Base-by-base conservation (phyloP, 495 filamentous ascomycete genomes). In the Hypomontagnella submonticulosa region DNA sequence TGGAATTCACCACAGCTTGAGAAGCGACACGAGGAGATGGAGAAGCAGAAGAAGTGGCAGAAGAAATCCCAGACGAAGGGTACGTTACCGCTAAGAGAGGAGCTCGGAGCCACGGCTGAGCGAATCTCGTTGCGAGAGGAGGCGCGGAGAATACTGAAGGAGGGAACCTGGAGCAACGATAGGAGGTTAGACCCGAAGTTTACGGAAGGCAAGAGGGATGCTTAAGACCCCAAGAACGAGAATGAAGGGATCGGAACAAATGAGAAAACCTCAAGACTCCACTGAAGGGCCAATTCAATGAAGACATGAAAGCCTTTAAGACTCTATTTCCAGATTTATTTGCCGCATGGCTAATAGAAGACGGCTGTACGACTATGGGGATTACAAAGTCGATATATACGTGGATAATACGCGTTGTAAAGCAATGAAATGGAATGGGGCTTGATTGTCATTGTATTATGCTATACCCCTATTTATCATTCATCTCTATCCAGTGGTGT, bases 401-500 rank as follows among this genome's bases (percentile, higher is more conserved):
- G 40, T 57, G 36, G 52, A 57, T 41, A 56, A 42, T 41, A 59
- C 47, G 53, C 34, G 16, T 52, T 43, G 32, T 16, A 47, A 58
- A 56, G n/a, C 33, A 43, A 59, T 51, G 37, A 46, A 51, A 11
- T 11, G 36, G 6, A 37, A 16, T n/a, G 12, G 58, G 37, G 13
- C 10, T 47, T 3, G 33, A 43, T 18, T 36, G 34, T 51, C 33
- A n/a, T 60, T 30, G 20, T 57, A 12, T 32, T 19, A 38, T 38
- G 10, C 42, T 23, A 37, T 19, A 15, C 18, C 11, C 16, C 19
- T 63, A 43, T 20, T 50, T 40, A 34, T 46, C 63, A 19, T 41
- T 19, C 18, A 12, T 50, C 1, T 75, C 70, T 46, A 69, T 70
- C 93, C 94, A 97, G 71, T 85, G 84, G 20, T 88, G 82, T 15